Conservation (phyloP, 352 stramenopile genomes). For the Globisporangium cederbergense region DNA sequence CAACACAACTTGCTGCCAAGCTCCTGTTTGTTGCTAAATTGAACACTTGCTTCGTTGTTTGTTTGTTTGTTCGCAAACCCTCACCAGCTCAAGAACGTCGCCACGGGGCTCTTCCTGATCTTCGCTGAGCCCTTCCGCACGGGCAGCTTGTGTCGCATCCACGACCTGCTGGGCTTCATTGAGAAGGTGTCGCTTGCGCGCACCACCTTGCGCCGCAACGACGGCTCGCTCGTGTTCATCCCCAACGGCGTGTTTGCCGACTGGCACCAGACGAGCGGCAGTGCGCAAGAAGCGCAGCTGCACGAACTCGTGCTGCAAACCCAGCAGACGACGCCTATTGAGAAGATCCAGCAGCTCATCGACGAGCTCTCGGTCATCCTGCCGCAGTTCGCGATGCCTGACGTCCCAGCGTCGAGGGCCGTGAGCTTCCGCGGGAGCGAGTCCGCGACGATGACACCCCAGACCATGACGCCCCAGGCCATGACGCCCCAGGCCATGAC, state of each 20-base stretch:
- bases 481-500: not conserved
- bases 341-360: constrained; percentile 42
- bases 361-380: constrained; percentile 32
- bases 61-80: not conserved
- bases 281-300: constrained; percentile 40
- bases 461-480: constrained; percentile 16
- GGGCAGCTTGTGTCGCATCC: constrained; percentile 57
- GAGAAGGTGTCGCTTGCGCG: constrained; percentile 73
- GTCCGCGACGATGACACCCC: constrained; percentile 4
- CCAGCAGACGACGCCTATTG: constrained; percentile 33
- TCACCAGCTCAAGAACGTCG: constrained; percentile 74
- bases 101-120: constrained; percentile 78
- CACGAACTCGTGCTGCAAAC: constrained; percentile 50
- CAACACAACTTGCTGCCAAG: not conserved
- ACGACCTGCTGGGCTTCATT: constrained; percentile 53
- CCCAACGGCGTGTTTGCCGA: constrained; percentile 81
- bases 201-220: constrained; percentile 60
- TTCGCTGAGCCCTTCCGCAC: constrained; percentile 81
- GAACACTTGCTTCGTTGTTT: not conserved
- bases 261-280: constrained; percentile 65
- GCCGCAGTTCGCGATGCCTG: constrained; percentile 31
- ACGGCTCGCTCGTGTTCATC: constrained; percentile 72
- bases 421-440: constrained; percentile 14
- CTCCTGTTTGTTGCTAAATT: not conserved
- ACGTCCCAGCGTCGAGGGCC: constrained; percentile 8